Percentiles rank a stretch among this genome's conserved stretches.
Evolutionary conservation across 352 stramenopile genomes (phyloP).

Genomic region (Achlya hypogyna): DNA sequence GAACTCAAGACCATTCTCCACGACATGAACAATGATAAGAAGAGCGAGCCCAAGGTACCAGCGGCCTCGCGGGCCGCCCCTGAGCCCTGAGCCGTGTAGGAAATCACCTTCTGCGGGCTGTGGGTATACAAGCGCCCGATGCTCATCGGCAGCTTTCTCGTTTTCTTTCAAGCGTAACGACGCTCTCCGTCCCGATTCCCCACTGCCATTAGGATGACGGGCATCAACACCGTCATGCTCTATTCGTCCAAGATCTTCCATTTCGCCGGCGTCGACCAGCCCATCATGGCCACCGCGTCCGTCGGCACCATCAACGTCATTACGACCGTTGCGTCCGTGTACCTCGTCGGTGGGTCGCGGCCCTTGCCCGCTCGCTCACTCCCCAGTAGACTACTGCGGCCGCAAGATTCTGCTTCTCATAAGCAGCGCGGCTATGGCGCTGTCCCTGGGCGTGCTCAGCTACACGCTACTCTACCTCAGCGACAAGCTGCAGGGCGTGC

Average conservation of each 20-base stretch:
- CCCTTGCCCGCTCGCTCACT: conserved; percentile 2
- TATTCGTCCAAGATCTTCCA: conserved; percentile 89
- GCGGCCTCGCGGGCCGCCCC: neutral
- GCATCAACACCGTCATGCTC: conserved; percentile 88
- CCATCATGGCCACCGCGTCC: conserved; percentile 69
- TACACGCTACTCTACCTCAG: conserved; percentile 53
- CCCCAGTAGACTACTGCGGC: conserved; percentile 30
- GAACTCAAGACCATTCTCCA: conserved; percentile 54
- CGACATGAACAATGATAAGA: conserved; percentile 47
- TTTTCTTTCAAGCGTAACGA: conserved; percentile 66
- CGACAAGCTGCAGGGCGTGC: conserved; percentile 33
- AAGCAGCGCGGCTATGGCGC: conserved; percentile 65
- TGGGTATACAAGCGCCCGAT: conserved; percentile 52
- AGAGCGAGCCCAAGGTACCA: conserved; percentile 21
- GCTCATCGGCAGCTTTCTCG: conserved; percentile 43
- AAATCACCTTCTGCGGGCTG: conserved; percentile 44
- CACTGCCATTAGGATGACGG: conserved; percentile 49
- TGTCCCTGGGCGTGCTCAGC: conserved; percentile 56
- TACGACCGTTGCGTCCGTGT: conserved; percentile 68
- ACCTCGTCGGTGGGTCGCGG: conserved; percentile 41
- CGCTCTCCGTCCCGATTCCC: neutral
- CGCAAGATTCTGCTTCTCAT: conserved; percentile 60
- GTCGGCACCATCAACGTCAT: conserved; percentile 67
- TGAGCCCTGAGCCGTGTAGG: neutral
- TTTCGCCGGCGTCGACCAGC: conserved; percentile 78